Conservation (phyloP, 1,284 basidiomycete species). For the Mycosarcoma maydis region DNA sequence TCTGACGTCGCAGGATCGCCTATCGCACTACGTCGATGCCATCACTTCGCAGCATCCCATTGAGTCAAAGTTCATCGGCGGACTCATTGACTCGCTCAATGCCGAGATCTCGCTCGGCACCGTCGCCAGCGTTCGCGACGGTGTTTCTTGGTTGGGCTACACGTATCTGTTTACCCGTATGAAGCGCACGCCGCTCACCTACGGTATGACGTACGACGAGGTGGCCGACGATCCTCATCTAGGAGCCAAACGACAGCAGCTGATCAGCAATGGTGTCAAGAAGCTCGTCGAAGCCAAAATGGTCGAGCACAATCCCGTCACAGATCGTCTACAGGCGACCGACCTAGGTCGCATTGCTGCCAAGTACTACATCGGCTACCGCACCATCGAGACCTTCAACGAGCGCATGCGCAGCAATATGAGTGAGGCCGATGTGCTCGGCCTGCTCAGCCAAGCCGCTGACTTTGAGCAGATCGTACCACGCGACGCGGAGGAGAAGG, state of each 20-base stretch:
- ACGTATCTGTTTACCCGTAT: conserved; percentile 97
- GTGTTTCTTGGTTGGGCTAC: conserved; percentile 94
- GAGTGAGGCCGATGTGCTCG: conserved; percentile 92
- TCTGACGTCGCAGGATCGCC: conserved; percentile 91
- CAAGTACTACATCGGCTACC: conserved; percentile 90
- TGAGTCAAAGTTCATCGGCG: conserved; percentile 86
- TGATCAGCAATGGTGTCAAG: conserved; percentile 78
- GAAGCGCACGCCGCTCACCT: conserved; percentile 89
- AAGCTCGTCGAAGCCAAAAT: conserved; percentile 81
- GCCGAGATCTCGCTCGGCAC: conserved; percentile 96
- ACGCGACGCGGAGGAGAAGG: conserved; percentile 86
- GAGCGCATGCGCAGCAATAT: conserved; percentile 81
- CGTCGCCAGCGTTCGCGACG: conserved; percentile 86
- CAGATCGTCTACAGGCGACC: conserved; percentile 77
- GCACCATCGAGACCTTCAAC: conserved; percentile 91
- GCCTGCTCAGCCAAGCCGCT: conserved; percentile 86
- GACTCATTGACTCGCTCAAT: conserved; percentile 91
- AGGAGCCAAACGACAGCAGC: conserved; percentile 77
- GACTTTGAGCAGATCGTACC: conserved; percentile 98
- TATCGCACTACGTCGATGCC: conserved; percentile 88
- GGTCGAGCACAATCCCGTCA: conserved; percentile 79
- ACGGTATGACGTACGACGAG: conserved; percentile 82
- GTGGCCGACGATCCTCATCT: conserved; percentile 81
- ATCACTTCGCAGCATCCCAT: conserved; percentile 91
- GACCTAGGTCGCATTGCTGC: conserved; percentile 94